Percentiles rank a stretch among this genome's conserved stretches.
Conservation (phyloP, 2,329 filamentous ascomycete species). For the Chrysoporthe austroafricana region DNA sequence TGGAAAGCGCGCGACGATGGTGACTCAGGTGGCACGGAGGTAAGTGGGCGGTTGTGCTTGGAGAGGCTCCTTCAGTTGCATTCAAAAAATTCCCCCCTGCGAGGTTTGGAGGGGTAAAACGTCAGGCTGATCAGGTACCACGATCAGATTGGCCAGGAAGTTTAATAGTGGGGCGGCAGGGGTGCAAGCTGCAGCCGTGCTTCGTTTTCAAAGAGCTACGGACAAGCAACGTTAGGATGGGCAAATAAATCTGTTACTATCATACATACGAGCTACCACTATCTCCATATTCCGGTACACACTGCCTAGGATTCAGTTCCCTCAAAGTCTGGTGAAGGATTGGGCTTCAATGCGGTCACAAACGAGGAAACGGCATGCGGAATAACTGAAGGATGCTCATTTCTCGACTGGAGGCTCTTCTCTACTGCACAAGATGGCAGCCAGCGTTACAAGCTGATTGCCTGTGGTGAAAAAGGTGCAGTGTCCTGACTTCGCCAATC, state of each 20-base stretch:
- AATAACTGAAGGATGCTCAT: constrained; percentile 18
- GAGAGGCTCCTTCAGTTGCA: constrained; percentile 1
- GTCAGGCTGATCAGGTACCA: constrained; percentile 11
- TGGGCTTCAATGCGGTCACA: background rate
- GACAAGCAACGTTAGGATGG: background rate
- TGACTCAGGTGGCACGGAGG: constrained; percentile 11
- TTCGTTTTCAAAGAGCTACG: background rate
- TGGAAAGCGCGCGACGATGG: background rate
- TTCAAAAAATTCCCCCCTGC: constrained; percentile 10
- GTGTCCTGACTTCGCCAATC: constrained; percentile 21
- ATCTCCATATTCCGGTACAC: background rate
- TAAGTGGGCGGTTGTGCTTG: background rate
- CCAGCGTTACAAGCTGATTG: constrained; percentile 10
- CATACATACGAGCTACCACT: background rate
- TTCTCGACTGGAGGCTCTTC: constrained; percentile 13
- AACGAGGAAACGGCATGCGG: background rate
- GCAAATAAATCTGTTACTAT: background rate
- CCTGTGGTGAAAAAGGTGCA: constrained; percentile 10
- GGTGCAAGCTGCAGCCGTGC: constrained; percentile 5
- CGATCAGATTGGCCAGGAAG: constrained; percentile 5
- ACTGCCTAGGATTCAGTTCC: too few species aligned
- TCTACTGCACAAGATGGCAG: constrained; percentile 8
- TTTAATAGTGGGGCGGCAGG: constrained; percentile 6
- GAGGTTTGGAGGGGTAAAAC: constrained; percentile 12
- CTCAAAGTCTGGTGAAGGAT: background rate